Evolutionary conservation across 805 yeast species (phyloP).

Genomic region (Pichia gijzeniarum): DNA sequence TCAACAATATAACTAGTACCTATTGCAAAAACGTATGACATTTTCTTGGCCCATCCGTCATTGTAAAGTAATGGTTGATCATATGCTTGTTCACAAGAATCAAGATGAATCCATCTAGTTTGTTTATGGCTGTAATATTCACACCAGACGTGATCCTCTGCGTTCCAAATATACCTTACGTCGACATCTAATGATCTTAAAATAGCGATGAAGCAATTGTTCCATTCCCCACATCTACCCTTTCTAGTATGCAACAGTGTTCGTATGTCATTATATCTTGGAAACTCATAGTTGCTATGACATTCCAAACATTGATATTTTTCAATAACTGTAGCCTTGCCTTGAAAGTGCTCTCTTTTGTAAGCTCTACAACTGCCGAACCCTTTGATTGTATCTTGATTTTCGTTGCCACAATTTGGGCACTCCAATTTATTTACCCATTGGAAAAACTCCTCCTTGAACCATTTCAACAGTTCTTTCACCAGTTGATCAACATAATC

Average conservation of each 20-base stretch:
- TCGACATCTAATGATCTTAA: slow-evolving; percentile 59
- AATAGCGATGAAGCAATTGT: slow-evolving; percentile 69
- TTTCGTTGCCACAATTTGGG: slow-evolving; percentile 38
- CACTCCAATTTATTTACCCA: slow-evolving; percentile 80
- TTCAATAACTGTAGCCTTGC: slow-evolving; percentile 56
- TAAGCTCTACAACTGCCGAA: slow-evolving; percentile 33
- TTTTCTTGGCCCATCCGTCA: slow-evolving; percentile 86
- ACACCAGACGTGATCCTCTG: slow-evolving; percentile 96
- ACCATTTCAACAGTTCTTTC: slow-evolving; percentile 55
- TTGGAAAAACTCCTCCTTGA: slow-evolving; percentile 68
- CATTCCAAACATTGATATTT: slow-evolving; percentile 57
- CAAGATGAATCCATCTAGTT: slow-evolving; percentile 80
- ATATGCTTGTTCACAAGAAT: slow-evolving; percentile 79
- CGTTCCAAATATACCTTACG: slow-evolving; percentile 75
- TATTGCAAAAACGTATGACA: slow-evolving; percentile 81
- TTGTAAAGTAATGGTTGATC: slow-evolving; percentile 76
- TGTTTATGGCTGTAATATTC: slow-evolving; percentile 64
- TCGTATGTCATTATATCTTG: slow-evolving; percentile 67
- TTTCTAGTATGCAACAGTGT: slow-evolving; percentile 51
- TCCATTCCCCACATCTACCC: slow-evolving; percentile 97
- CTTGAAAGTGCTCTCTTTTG: slow-evolving; percentile 37
- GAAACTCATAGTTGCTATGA: slow-evolving; percentile 45
- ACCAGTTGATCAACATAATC: slow-evolving; percentile 55
- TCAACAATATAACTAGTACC: slow-evolving; percentile 58
- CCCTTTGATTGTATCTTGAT: slow-evolving; percentile 33